Conservation (phyloP, 2,329 filamentous ascomycete genomes). For the Diaporthe nobilis region DNA sequence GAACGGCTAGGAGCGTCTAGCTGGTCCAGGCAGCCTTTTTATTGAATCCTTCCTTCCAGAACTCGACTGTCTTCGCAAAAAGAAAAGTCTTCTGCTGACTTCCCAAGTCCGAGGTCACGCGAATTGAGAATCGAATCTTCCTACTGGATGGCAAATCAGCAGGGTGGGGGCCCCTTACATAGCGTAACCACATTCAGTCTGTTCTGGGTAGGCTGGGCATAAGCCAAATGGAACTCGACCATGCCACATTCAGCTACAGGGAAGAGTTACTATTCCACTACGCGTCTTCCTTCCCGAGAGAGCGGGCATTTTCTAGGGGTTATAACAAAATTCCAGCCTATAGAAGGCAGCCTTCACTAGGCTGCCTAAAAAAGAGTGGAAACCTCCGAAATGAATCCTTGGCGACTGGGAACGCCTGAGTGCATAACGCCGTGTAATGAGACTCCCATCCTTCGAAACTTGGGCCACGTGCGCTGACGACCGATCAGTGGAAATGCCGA, state of each 20-base stretch:
- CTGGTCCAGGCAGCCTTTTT: constrained; percentile 16
- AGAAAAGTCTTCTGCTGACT: constrained; percentile 15
- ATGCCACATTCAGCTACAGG: background rate
- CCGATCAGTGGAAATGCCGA: constrained; percentile 12
- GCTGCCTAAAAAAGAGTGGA: constrained; percentile 27
- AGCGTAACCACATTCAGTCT: background rate
- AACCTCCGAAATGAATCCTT: constrained; percentile 30
- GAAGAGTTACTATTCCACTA: constrained; percentile 4
- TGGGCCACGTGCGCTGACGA: constrained; percentile 16
- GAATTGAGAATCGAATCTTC: background rate
- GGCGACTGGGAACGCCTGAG: background rate
- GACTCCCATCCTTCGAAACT: background rate
- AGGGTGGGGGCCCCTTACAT: background rate
- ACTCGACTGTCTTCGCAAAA: constrained; percentile 3
- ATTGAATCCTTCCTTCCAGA: constrained; percentile 27
- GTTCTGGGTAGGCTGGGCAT: constrained; percentile 18
- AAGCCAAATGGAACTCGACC: constrained; percentile 30
- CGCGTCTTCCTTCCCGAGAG: constrained; percentile 4
- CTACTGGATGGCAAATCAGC: background rate
- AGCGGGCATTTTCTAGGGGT: constrained; percentile 4
- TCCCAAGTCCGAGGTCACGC: constrained; percentile 9
- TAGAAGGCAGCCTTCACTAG: background rate
- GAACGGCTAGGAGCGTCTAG: background rate
- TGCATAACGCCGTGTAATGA: constrained; percentile 9
- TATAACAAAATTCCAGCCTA: constrained; percentile 16